These are phyloP conservation scores for Acanthamoeba sp. DNA, from an alignment of 208 protist genomes.

Conservation along the genomic window DNA sequence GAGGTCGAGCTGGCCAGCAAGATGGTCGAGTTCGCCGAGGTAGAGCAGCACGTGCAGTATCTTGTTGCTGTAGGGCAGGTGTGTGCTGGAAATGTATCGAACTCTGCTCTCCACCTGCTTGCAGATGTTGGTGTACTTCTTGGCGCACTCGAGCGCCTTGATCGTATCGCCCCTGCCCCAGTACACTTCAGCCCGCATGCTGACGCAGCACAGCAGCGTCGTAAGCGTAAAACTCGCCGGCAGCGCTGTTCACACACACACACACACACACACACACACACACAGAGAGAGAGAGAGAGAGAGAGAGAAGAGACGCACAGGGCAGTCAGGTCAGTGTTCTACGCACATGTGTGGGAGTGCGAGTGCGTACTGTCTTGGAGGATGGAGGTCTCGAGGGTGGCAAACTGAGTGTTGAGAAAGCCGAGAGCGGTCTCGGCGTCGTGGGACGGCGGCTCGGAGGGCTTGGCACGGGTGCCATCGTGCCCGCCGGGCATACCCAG, in stretches of 20 bases:
- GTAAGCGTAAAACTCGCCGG: neutral
- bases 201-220: conserved; percentile 18
- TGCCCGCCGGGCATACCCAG: conserved; percentile 5
- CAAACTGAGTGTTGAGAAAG: neutral
- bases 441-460: neutral
- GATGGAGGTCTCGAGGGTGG: neutral
- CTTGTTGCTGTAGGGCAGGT: conserved; percentile 42
- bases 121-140: neutral
- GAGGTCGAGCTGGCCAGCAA: neutral
- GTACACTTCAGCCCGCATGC: conserved; percentile 22
- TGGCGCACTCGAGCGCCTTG: conserved; percentile 8
- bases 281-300: too few relatives aligned
- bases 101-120: neutral
- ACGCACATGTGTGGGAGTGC: neutral
- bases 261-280: neutral
- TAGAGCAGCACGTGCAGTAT: conserved; percentile 30
- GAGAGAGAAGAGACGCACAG: too few relatives aligned
- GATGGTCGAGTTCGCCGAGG: neutral
- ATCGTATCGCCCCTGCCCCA: conserved; percentile 10
- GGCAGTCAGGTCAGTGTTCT: neutral
- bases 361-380: conserved; percentile 29
- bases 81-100: conserved; percentile 5
- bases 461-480: too few relatives aligned
- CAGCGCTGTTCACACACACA: too few relatives aligned
- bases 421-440: neutral